Base-by-base conservation (phyloP, 1,139 yeast species). In the Saccharomycopsis phalli region DNA sequence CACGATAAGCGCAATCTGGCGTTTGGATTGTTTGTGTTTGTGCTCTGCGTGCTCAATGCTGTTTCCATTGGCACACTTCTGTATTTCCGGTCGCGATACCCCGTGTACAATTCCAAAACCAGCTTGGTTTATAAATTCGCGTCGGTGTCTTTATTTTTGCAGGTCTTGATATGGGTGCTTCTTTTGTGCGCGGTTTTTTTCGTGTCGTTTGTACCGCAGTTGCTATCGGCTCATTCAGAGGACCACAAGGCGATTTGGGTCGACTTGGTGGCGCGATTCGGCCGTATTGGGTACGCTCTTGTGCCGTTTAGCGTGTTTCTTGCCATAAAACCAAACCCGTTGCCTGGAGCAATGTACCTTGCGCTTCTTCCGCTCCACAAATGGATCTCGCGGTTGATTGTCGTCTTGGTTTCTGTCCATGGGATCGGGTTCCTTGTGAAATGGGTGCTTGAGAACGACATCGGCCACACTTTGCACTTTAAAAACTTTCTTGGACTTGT, bases 341-440 rank as follows among this genome's bases (percentile, higher is more conserved):
- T 75, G 38, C 72, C 76, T 1, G 57, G 66, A 16, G 71, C 74
- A 10, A 62, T 69, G 41, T 84, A 83, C 51, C 58, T 82, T 44
- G 65, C 71, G 31, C 57, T 76, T 11, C 52, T 84, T 4, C 65
- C 64, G 10, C 53, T 82, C 11, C 96, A 87, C 59, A 84, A 83
- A 56, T 84, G 95, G 95, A 57, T 81, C 0, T 78, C 93, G 1
- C 62, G 96, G 48, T 47, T 79, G 2, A 71, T 81, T 3, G 65
- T 81, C 0, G 49, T 68, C 0, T 60, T 74, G 31, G 72, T 74
- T 0, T 36, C 68, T 0, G 36, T 72, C 8, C 97, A 87, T 53
- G 68, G 81, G 0, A 45, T 66, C 23, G 77, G 76, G n/a, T 83
- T 64, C 58, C 42, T 69, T 2, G 54, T 57, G 20, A 63, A 62